Evolutionary conservation across 768 basidiomycete species (phyloP), one percentile per base, ranked within the genome.

Genomic region (Leucocoprinus leucothites): DNA sequence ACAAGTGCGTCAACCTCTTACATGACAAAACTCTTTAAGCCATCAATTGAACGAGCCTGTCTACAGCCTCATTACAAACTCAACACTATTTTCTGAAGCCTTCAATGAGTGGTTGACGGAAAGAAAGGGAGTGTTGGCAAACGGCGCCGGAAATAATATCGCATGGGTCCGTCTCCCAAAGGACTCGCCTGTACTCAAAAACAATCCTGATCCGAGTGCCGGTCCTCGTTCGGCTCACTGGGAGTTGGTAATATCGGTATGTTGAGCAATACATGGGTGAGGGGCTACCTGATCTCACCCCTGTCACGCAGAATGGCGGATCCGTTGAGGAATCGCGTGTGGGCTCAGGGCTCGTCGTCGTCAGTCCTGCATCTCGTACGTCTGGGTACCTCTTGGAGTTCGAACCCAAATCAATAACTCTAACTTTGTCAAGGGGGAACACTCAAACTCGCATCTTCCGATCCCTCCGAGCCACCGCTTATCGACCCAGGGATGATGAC

Each of bases 181-280:
- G 3, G 49, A 48, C 24, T 42, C 57, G 11, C 26, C 51, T 3
- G 38, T 52, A 7, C 57, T 57, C 3, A 51, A 44, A 9, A 24
- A 25, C 7, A 45, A 60, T 22, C 43, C 28, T 2, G 67, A 70
- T 51, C 64, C 64, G 8, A 54, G 64, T 9, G 58, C 65, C 1
- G 67, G 67, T 1, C 53, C 57, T 13, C 36, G 44, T 31, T 41
- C 65, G 0, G 58, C 66, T 26, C 69, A 67, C 49, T 57, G 51
- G 28, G 66, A 68, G 56, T 31, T 66, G 1, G 22, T 48, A 18
- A 13, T 36, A 6, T 28, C 14, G 25, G 49, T 56, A 31, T 4
- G 34, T 25, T 6, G 16, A 8, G 26, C 34, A n/a, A 9, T 21
- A 9, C 3, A 41, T 21, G 9, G 28, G 3, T 36, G 2, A 26